Percentiles rank a stretch among this genome's conserved stretches.
phyloP scores from a whole-genome alignment of 2,329 filamentous ascomycete species.

The Talaromyces funiculosus region DNA sequence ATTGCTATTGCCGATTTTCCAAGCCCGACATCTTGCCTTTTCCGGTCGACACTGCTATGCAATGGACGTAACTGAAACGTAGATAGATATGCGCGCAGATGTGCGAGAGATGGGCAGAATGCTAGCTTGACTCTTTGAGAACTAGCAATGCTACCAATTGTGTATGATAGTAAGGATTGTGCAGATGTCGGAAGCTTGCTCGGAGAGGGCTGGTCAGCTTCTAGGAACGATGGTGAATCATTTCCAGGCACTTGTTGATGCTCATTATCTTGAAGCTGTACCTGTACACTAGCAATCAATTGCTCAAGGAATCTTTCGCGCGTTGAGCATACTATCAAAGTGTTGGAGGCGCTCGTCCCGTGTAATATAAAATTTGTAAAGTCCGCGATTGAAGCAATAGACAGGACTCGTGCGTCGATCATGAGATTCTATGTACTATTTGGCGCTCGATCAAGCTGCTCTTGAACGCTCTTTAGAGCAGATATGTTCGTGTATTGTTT shows the following conservation, averaged over 20 bases:
- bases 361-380: constrained; percentile 62
- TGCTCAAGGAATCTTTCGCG: constrained; percentile 59
- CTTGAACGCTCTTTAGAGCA: background rate
- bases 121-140: constrained; percentile 63
- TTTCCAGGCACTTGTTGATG: constrained; percentile 1
- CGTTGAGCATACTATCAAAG: constrained; percentile 65
- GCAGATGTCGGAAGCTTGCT: background rate
- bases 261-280: background rate
- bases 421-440: background rate
- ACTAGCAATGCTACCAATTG: constrained; percentile 63
- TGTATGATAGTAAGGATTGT: constrained; percentile 50
- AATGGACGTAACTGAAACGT: constrained; percentile 24
- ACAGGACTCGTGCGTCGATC: constrained; percentile 13
- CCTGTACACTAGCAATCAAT: constrained; percentile 46
- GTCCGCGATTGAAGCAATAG: constrained; percentile 45
- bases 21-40: constrained; percentile 1
- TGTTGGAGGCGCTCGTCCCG: constrained; percentile 53
- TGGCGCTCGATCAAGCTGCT: background rate
- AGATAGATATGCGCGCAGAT: constrained; percentile 70
- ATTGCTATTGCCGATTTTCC: constrained; percentile 32
- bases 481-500: background rate
- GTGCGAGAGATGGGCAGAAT: constrained; percentile 70
- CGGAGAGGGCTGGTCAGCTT: background rate
- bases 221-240: background rate
- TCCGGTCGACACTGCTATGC: background rate